A percentile compares a stretch with the other conserved stretches of the same genome.
These are phyloP conservation scores for Leccinum variicolor DNA, from an alignment of 768 basidiomycete genomes.

Conservation along the genomic window DNA sequence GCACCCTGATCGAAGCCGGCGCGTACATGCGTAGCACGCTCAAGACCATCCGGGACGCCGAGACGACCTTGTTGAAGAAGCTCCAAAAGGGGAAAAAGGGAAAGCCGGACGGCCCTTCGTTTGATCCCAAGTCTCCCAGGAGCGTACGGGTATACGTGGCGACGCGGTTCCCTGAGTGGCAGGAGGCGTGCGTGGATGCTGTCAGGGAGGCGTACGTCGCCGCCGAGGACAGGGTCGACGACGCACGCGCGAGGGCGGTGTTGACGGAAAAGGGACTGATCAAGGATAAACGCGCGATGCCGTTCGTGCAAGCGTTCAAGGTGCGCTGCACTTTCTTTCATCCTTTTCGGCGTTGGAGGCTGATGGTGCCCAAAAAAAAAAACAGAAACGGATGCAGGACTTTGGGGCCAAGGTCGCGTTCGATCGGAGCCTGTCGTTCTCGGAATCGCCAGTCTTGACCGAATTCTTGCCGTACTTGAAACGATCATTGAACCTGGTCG, in stretches of 20 bases:
- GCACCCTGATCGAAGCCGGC: slow-evolving; percentile 64
- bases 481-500: slow-evolving; percentile 64
- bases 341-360: background rate
- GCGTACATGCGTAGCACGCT: slow-evolving; percentile 88
- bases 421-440: slow-evolving; percentile 79
- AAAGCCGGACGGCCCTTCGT: slow-evolving; percentile 45
- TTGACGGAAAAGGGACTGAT: slow-evolving; percentile 73
- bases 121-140: slow-evolving; percentile 85
- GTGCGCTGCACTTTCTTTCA: slow-evolving; percentile 37
- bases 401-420: slow-evolving; percentile 76
- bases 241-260: slow-evolving; percentile 67
- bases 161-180: slow-evolving; percentile 90
- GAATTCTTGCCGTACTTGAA: slow-evolving; percentile 80
- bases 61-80: slow-evolving; percentile 74
- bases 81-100: slow-evolving; percentile 73
- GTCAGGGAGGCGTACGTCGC: slow-evolving; percentile 66
- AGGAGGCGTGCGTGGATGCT: slow-evolving; percentile 74
- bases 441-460: slow-evolving; percentile 67
- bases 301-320: slow-evolving; percentile 92
- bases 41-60: slow-evolving; percentile 89
- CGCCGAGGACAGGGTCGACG: slow-evolving; percentile 68
- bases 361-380: background rate
- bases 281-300: slow-evolving; percentile 97
- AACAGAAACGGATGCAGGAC: slow-evolving; percentile 77
- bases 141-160: slow-evolving; percentile 89